These are phyloP conservation scores for Cladosporium halotolerans DNA, from an alignment of 2,329 filamentous ascomycete species.

Conservation along the genomic window DNA sequence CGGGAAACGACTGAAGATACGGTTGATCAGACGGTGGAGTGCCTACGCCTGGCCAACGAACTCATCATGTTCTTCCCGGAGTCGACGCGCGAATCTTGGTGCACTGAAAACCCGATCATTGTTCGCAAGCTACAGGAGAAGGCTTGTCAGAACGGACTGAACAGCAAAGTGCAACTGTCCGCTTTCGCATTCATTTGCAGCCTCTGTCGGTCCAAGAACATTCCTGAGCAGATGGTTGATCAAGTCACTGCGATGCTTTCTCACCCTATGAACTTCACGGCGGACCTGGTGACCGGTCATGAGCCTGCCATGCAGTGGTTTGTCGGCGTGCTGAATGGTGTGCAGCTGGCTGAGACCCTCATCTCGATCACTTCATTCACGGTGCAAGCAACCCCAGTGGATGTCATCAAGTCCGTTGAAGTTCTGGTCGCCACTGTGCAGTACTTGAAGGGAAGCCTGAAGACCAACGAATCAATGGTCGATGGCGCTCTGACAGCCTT, in stretches of 20 bases:
- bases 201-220: neutral
- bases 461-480: neutral
- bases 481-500: conserved; percentile 3
- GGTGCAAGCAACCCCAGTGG: neutral
- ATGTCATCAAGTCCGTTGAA: neutral
- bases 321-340: neutral
- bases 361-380: neutral
- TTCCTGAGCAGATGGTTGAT: conserved; percentile 7
- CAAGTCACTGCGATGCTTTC: neutral
- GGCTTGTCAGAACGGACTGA: conserved; percentile 18
- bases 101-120: conserved; percentile 23
- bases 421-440: neutral
- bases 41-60: conserved; percentile 24
- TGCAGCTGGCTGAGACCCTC: conserved; percentile 5
- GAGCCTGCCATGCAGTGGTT: conserved; percentile 1
- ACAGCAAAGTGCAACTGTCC: conserved; percentile 18
- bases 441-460: neutral
- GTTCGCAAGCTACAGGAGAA: conserved; percentile 32
- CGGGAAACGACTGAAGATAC: conserved; percentile 15
- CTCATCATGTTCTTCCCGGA: conserved; percentile 24
- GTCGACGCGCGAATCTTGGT: conserved; percentile 26
- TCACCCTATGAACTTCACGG: neutral
- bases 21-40: conserved; percentile 16
- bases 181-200: conserved; percentile 21
- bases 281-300: neutral